Evolutionary conservation across 2,329 filamentous ascomycete genomes (phyloP).

Genomic region (Dactylellina parvicollis): DNA sequence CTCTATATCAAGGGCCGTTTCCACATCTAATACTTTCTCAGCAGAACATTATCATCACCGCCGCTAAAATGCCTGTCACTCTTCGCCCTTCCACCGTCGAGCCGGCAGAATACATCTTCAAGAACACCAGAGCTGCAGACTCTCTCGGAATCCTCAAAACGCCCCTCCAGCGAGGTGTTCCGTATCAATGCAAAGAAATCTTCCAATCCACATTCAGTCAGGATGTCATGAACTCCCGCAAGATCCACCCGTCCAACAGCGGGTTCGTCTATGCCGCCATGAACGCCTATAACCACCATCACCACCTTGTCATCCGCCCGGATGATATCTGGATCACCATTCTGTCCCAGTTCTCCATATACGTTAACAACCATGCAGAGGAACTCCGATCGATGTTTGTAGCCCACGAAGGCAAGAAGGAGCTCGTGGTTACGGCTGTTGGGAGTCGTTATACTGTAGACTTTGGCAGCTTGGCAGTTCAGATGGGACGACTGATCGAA

Average conservation of each 20-base stretch:
- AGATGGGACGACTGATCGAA: slow-evolving; percentile 62
- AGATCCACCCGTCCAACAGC: slow-evolving; percentile 59
- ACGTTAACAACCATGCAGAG: slow-evolving; percentile 65
- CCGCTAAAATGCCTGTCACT: slow-evolving; percentile 44
- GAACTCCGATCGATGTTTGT: slow-evolving; percentile 64
- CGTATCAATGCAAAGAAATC: slow-evolving; percentile 44
- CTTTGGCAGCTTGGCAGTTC: slow-evolving; percentile 59
- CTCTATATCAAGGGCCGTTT: too few species aligned
- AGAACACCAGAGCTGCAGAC: background rate
- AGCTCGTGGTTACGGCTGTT: slow-evolving; percentile 59
- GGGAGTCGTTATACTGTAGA: slow-evolving; percentile 57
- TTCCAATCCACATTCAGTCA: slow-evolving; percentile 58
- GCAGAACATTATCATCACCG: background rate
- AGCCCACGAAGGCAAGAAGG: slow-evolving; percentile 62
- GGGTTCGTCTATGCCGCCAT: slow-evolving; percentile 65
- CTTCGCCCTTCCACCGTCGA: slow-evolving; percentile 26
- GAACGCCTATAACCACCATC: slow-evolving; percentile 65
- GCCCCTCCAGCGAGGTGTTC: slow-evolving; percentile 21
- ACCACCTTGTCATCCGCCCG: slow-evolving; percentile 65
- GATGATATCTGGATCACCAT: slow-evolving; percentile 69
- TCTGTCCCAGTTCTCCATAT: slow-evolving; percentile 64
- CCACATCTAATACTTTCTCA: too few species aligned
- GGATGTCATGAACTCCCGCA: slow-evolving; percentile 41
- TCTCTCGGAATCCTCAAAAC: slow-evolving; percentile 24
- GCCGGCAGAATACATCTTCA: slow-evolving; percentile 26